Percentiles rank a stretch among this genome's conserved stretches.
Evolutionary conservation across 108 stramenopile genomes (phyloP).

Genomic region (Skeletonema menzelii): DNA sequence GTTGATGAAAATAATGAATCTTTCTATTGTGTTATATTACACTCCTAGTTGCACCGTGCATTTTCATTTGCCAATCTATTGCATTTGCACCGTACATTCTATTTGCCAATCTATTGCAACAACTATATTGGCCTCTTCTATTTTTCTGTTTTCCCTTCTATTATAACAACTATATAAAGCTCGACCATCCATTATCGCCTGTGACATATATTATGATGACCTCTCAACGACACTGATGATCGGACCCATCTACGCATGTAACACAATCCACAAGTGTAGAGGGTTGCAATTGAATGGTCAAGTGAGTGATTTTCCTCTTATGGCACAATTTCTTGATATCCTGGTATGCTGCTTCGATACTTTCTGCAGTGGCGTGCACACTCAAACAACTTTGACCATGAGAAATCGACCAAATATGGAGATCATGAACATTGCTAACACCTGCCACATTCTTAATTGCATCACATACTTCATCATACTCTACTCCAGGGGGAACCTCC

Average conservation of each 20-base stretch:
- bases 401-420: slow-evolving; percentile 91
- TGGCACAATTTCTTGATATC: slow-evolving; percentile 40
- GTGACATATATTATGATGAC: not conserved
- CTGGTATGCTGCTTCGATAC: slow-evolving; percentile 33
- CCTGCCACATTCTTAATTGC: slow-evolving; percentile 50
- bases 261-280: slow-evolving; percentile 43
- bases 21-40: not conserved
- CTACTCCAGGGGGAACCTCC: slow-evolving; percentile 83
- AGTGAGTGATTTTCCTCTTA: slow-evolving; percentile 54
- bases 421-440: slow-evolving; percentile 85
- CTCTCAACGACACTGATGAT: slow-evolving; percentile 30
- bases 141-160: not conserved
- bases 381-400: slow-evolving; percentile 59
- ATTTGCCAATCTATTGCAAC: too few relatives aligned
- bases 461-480: slow-evolving; percentile 60
- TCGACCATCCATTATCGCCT: too few relatives aligned
- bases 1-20: not conserved
- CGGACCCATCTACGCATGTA: slow-evolving; percentile 45
- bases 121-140: not conserved
- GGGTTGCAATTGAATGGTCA: slow-evolving; percentile 69
- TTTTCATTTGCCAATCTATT: too few relatives aligned
- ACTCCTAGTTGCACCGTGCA: too few relatives aligned
- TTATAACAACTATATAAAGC: slow-evolving; percentile 3
- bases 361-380: slow-evolving; percentile 54
- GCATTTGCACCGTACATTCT: too few relatives aligned